Conservation (phyloP, 2,329 filamentous ascomycete species). For the Seiridium cupressi region DNA sequence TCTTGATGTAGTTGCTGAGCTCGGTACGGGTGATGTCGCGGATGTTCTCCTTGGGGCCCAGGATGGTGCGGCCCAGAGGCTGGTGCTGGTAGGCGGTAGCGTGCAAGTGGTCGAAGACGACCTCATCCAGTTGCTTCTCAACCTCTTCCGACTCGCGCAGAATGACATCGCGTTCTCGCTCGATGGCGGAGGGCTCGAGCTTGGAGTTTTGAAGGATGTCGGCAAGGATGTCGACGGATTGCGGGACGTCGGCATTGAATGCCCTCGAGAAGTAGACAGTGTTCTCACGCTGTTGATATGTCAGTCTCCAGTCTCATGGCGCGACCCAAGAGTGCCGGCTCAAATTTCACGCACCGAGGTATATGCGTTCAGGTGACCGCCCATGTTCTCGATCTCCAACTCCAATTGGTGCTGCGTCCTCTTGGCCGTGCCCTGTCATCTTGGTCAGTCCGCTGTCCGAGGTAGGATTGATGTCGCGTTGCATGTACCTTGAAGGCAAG, state of each 20-base stretch:
- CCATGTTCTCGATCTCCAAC: slow-evolving; percentile 99
- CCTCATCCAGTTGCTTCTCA: slow-evolving; percentile 99
- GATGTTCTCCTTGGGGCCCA: slow-evolving; percentile 98
- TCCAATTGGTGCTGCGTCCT: slow-evolving; percentile 96
- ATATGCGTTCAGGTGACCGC: slow-evolving; percentile 98
- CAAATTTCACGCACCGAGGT: slow-evolving; percentile 73
- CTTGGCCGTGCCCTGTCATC: slow-evolving; percentile 77
- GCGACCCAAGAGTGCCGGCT: background rate
- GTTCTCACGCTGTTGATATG: slow-evolving; percentile 76
- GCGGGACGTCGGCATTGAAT: slow-evolving; percentile 96
- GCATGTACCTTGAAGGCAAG: slow-evolving; percentile 91
- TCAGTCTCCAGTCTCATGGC: slow-evolving; percentile 9
- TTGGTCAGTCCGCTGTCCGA: slow-evolving; percentile 14
- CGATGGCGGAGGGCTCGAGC: slow-evolving; percentile 87
- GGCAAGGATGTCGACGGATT: slow-evolving; percentile 96
- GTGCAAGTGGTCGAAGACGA: slow-evolving; percentile 98
- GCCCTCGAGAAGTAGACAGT: slow-evolving; percentile 99
- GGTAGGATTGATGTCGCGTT: slow-evolving; percentile 7
- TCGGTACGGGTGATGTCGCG: slow-evolving; percentile 90
- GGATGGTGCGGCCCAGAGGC: slow-evolving; percentile 93
- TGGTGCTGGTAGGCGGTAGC: slow-evolving; percentile 97
- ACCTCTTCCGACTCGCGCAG: slow-evolving; percentile 98
- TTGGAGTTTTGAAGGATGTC: slow-evolving; percentile 99
- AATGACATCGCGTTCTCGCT: slow-evolving; percentile 98
- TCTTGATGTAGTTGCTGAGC: slow-evolving; percentile 95